Evolutionary conservation across 2,329 filamentous ascomycete species (phyloP).

Genomic region (Fonsecaea monophora): DNA sequence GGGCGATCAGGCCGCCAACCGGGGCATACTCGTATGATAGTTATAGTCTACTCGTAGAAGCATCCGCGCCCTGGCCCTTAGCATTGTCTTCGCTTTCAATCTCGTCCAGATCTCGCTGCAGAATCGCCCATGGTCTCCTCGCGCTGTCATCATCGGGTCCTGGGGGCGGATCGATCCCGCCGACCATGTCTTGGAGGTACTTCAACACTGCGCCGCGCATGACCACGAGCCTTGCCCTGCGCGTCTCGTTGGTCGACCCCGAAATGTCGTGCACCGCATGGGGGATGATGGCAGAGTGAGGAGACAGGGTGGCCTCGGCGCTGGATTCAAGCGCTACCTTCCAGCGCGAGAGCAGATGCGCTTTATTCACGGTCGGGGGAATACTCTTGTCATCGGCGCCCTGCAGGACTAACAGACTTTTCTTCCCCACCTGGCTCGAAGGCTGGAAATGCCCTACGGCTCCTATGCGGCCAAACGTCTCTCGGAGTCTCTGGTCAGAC

Average conservation of each 20-base stretch:
- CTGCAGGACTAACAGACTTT: constrained; percentile 33
- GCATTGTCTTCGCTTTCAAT: constrained; percentile 3
- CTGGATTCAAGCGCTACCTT: constrained; percentile 26
- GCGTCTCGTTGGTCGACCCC: constrained; percentile 28
- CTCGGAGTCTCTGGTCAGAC: constrained; percentile 61
- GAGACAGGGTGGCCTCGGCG: constrained; percentile 16
- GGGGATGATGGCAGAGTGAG: constrained; percentile 26
- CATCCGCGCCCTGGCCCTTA: neutral
- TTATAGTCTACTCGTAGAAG: neutral
- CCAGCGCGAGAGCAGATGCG: constrained; percentile 32
- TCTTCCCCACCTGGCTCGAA: neutral
- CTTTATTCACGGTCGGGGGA: constrained; percentile 27
- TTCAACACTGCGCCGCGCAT: constrained; percentile 36
- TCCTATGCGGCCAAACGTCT: constrained; percentile 66
- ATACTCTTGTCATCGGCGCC: constrained; percentile 35
- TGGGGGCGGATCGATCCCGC: constrained; percentile 14
- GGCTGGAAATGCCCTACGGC: constrained; percentile 9
- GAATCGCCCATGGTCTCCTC: neutral
- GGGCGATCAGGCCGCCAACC: neutral
- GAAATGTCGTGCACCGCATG: constrained; percentile 37
- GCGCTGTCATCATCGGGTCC: neutral
- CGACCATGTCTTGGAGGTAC: constrained; percentile 36
- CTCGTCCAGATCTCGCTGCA: neutral
- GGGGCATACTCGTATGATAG: neutral
- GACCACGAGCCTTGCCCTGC: constrained; percentile 33